Conservation (phyloP, 1,139 yeast genomes). For the Eremothecium gossypii region DNA sequence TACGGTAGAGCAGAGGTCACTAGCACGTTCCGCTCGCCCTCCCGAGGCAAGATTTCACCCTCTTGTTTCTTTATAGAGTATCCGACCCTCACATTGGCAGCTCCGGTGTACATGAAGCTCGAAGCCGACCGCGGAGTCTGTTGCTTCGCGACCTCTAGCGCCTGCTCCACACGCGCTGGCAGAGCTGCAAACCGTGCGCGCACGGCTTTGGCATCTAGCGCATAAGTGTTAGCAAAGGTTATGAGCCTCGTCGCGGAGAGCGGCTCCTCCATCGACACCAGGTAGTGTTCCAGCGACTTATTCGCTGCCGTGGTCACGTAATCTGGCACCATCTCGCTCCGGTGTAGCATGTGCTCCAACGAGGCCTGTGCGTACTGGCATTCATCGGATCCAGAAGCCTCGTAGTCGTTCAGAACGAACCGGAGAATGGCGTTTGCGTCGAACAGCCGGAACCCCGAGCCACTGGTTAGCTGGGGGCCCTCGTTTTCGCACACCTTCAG, state of each 20-base stretch:
- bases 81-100: constrained; percentile 37
- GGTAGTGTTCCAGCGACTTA: constrained; percentile 29
- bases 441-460: constrained; percentile 41
- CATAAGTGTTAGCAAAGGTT: constrained; percentile 31
- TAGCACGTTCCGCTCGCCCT: constrained; percentile 66
- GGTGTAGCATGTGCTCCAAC: constrained; percentile 23
- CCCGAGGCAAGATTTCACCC: constrained; percentile 46
- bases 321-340: constrained; percentile 14
- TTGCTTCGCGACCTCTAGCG: constrained; percentile 29
- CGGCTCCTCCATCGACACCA: constrained; percentile 18
- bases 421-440: constrained; percentile 82
- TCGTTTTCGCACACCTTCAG: constrained; percentile 31
- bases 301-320: constrained; percentile 26
- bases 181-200: constrained; percentile 24
- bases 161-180: constrained; percentile 38
- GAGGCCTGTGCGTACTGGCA: constrained; percentile 31
- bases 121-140: constrained; percentile 29
- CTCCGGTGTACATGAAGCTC: constrained; percentile 51
- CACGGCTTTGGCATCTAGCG: constrained; percentile 26
- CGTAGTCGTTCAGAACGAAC: constrained; percentile 47
- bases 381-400: constrained; percentile 31
- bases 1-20: constrained; percentile 96
- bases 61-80: constrained; percentile 32
- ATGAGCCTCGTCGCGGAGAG: constrained; percentile 29
- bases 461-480: constrained; percentile 32